Base-by-base conservation (phyloP, 768 basidiomycete genomes). In the Amyloporia xantha region DNA sequence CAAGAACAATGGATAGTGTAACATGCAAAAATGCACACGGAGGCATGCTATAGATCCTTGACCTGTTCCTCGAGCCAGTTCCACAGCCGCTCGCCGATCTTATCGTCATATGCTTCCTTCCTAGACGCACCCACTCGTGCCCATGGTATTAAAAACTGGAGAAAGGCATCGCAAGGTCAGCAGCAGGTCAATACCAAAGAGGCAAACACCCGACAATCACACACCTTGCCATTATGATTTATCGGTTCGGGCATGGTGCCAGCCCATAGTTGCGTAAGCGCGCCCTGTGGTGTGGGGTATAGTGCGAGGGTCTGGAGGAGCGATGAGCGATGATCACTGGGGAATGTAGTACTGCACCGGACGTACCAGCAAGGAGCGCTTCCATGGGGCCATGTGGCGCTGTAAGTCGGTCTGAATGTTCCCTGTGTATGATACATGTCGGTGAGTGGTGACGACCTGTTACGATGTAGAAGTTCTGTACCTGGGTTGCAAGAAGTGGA, bases 401-500 rank as follows among this genome's bases (percentile, higher is more conserved):
- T 30, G 39, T 28, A 57, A 39, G 20, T 52, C 50, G 47, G 54
- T 52, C 41, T 45, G 21, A 21, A 63, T 44, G 44, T 55, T 52
- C 12, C 59, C 58, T 56, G 27, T 13, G 28, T 27, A 33, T 33
- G 30, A 33, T 15, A 33, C n/a, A n/a, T n/a, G n/a, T n/a, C n/a
- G 7, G 30, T 33, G 15, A 33, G 30, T 7, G 30, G 9, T 33
- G 15, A 15, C 7, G 15, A 33, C 15, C 9, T 33, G 15, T 33
- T 15, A 33, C 30, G 9, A 33, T 33, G 30, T 33, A 33, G 30
- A 33, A 15, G 9, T 7, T 33, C 30, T n/a, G 49, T 39, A 60
- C 78, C 78, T 2, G 80, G 77, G 49, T 79, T 70, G 26, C 77
- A 54, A 5, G 73, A 62, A 23, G 51, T 44, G n/a, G 72, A 72